phyloP scores from a whole-genome alignment of 2,329 filamentous ascomycete species.

The Aspergillus awamori region DNA sequence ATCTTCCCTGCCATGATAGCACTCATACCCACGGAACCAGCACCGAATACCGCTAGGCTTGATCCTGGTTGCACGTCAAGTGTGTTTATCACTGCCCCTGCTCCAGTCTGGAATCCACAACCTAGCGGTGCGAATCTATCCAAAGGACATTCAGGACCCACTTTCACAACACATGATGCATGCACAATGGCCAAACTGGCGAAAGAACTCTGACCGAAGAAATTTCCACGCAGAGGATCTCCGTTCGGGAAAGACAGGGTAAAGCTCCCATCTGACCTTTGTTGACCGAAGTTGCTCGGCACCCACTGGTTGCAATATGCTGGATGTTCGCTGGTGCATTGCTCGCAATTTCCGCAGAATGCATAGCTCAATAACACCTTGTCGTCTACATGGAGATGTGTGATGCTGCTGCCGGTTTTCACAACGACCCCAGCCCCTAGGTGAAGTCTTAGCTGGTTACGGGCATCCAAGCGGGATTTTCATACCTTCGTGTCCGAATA shows the following conservation, averaged over 20 bases:
- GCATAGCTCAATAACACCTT: slow-evolving; percentile 40
- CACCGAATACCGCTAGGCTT: slow-evolving; percentile 35
- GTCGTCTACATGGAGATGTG: slow-evolving; percentile 48
- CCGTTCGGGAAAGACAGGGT: slow-evolving; percentile 2
- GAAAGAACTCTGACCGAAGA: slow-evolving; percentile 46
- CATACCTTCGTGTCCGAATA: slow-evolving; percentile 28
- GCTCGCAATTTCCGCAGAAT: slow-evolving; percentile 22
- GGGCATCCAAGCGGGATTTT: background rate
- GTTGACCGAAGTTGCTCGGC: slow-evolving; percentile 20
- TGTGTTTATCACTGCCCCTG: slow-evolving; percentile 30
- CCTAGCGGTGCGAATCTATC: slow-evolving; percentile 33
- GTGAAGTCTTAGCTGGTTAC: background rate
- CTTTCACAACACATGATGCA: slow-evolving; percentile 21
- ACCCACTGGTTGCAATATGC: slow-evolving; percentile 22
- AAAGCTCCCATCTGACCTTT: slow-evolving; percentile 16
- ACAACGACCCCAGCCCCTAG: slow-evolving; percentile 55
- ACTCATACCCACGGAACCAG: slow-evolving; percentile 36
- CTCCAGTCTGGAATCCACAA: slow-evolving; percentile 38
- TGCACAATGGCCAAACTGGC: slow-evolving; percentile 35
- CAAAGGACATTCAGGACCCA: slow-evolving; percentile 21
- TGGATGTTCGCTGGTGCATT: slow-evolving; percentile 22
- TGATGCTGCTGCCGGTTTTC: slow-evolving; percentile 47
- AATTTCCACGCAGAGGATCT: slow-evolving; percentile 26
- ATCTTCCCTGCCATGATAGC: slow-evolving; percentile 39
- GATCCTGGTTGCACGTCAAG: slow-evolving; percentile 20